Conservation (phyloP, 257 asterid species). For the Solanum dulcamara region DNA sequence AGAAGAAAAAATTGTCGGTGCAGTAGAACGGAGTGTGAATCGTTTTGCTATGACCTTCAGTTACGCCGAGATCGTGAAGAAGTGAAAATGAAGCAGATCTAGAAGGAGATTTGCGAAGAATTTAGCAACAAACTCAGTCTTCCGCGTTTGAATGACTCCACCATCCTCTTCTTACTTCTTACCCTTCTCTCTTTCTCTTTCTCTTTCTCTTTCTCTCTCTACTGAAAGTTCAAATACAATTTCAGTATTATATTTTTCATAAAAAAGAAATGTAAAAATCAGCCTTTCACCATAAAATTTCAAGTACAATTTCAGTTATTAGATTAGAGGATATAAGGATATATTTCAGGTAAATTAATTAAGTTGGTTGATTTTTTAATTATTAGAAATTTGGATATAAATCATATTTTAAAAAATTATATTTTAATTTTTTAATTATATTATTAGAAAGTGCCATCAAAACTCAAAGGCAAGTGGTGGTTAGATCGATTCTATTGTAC, state of each 20-base stretch:
- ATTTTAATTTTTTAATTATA: too few species aligned
- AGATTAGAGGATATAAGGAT: too few species aligned
- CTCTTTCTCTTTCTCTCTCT: background rate
- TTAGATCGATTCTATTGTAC: too few species aligned
- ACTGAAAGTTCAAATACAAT: background rate
- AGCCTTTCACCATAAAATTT: too few species aligned
- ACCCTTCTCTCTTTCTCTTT: background rate
- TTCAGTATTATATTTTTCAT: too few species aligned
- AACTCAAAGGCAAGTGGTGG: too few species aligned
- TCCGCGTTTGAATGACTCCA: background rate
- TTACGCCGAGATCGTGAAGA: background rate
- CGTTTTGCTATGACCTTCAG: background rate
- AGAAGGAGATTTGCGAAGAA: background rate
- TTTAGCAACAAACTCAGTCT: background rate
- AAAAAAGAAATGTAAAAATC: too few species aligned
- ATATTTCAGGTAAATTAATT: too few species aligned
- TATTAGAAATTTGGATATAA: too few species aligned
- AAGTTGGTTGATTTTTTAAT: background rate
- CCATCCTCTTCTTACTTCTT: background rate
- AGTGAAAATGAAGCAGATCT: background rate
- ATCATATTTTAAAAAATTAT: too few species aligned
- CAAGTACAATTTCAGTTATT: too few species aligned
- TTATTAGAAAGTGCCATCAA: too few species aligned
- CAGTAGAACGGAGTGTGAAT: background rate
- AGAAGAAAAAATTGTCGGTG: background rate